Evolutionary conservation across 352 stramenopile species (phyloP).

Genomic region (Phytopythium litorale): DNA sequence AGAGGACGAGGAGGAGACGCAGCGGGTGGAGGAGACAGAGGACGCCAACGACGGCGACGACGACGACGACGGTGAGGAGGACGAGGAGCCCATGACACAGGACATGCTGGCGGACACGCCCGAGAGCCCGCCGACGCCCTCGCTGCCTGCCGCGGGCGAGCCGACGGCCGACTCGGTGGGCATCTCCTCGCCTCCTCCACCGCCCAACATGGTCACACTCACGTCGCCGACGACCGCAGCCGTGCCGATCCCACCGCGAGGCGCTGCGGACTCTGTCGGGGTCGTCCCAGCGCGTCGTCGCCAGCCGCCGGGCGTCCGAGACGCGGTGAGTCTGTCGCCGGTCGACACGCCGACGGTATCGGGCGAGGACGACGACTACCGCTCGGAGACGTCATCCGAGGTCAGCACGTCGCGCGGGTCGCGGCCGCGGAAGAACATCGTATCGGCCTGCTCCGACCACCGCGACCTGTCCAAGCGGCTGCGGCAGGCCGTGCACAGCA

Average conservation of each 20-base stretch:
- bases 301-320: background rate
- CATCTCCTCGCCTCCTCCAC: constrained; percentile 17
- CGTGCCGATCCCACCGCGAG: constrained; percentile 8
- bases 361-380: constrained; percentile 75
- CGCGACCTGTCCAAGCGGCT: constrained; percentile 55
- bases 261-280: background rate
- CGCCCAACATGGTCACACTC: constrained; percentile 9
- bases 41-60: constrained; percentile 18
- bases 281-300: background rate
- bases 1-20: constrained; percentile 22
- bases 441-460: constrained; percentile 56
- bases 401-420: constrained; percentile 31
- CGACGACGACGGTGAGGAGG: constrained; percentile 23
- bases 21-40: constrained; percentile 16
- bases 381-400: constrained; percentile 73
- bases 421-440: constrained; percentile 26
- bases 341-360: constrained; percentile 48
- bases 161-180: background rate
- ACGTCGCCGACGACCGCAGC: constrained; percentile 16
- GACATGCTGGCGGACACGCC: constrained; percentile 16
- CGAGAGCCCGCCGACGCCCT: constrained; percentile 16
- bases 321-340: constrained; percentile 30
- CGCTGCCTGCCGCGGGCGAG: background rate
- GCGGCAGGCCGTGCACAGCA: constrained; percentile 38
- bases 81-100: constrained; percentile 29